Base-by-base conservation (phyloP, 2,329 filamentous ascomycete genomes). In the Elsinoe australis region DNA sequence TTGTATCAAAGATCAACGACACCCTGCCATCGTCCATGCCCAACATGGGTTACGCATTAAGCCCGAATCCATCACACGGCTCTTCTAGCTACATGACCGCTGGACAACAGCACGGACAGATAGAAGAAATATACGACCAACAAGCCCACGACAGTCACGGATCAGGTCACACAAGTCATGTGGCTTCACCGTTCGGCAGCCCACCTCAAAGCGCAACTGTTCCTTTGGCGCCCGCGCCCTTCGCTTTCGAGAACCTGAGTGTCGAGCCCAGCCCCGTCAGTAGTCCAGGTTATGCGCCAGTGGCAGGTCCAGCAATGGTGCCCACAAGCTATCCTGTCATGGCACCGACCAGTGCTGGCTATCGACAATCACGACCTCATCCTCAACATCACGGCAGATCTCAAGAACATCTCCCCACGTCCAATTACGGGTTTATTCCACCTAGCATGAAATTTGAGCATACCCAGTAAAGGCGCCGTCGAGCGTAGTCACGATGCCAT, bases 1-100 rank as follows among this genome's bases (percentile, higher is more conserved):
- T 94, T 1, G 67, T 92, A 49, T 77, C 76, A 61, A 92, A 90
- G 67, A 76, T 90, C 31, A 75, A 82, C 52, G 83, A 90, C 33
- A 58, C 60, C 6, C 56, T 65, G 44, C 60, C 63, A 12, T 54
- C 58, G 17, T 52, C 53, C 2, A 50, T 55, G 50, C 26, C 45
- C 2, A 38, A 48, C 17, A 31, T 36, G 21, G 33, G 45, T 14
- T 36, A 19, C 14, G 45, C 33, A 2, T 19, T 48, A 15, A 48
- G 34, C 24, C 45, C 39, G 12, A 44, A 32, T n/a, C 39, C 17
- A 2, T 44, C 39, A 5, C 24, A 31, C 8, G 24, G 28, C 14
- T 32, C 39, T 3, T 17, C 39, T 3, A 10, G 39, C 39, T 44
- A 44, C 15, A 21, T 44, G 14, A 17, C 5, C 10, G 26, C 39